These are phyloP conservation scores for Bimuria novae-zelandiae DNA, from an alignment of 2,329 filamentous ascomycete genomes.

Conservation along the genomic window DNA sequence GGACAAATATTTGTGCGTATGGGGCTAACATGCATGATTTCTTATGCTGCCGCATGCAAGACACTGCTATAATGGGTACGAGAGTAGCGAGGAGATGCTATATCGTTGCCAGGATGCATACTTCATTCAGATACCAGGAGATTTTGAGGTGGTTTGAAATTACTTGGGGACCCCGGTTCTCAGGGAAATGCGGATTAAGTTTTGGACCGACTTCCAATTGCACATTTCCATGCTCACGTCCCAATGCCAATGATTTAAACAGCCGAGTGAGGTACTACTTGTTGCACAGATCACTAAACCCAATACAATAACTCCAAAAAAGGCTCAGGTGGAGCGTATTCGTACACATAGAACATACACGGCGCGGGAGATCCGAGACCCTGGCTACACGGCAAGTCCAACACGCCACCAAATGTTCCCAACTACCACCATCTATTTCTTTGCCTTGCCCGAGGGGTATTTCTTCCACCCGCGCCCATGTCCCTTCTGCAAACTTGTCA, in stretches of 20 bases:
- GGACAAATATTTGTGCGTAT: background rate
- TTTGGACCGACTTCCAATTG: background rate
- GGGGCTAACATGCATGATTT: background rate
- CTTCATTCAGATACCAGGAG: background rate
- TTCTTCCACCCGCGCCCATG: constrained; percentile 77
- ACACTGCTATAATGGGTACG: background rate
- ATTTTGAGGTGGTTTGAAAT: constrained; percentile 7
- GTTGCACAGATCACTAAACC: background rate
- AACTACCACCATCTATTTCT: constrained; percentile 14
- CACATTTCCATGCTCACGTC: background rate
- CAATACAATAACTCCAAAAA: constrained; percentile 3
- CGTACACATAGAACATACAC: constrained; percentile 26
- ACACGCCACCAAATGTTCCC: background rate
- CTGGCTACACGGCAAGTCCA: background rate
- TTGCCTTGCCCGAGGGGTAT: constrained; percentile 61
- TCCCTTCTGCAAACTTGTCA: constrained; percentile 59
- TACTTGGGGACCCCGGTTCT: constrained; percentile 12
- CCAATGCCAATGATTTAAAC: background rate
- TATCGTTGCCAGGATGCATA: background rate
- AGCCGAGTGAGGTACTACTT: no score
- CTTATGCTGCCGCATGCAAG: background rate
- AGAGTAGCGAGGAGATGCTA: background rate
- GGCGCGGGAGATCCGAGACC: background rate
- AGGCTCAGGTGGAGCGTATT: constrained; percentile 10
- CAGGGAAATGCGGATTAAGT: constrained; percentile 5